Evolutionary conservation across 1,284 basidiomycete genomes (phyloP).

Genomic region (Farysia itapuensis): DNA sequence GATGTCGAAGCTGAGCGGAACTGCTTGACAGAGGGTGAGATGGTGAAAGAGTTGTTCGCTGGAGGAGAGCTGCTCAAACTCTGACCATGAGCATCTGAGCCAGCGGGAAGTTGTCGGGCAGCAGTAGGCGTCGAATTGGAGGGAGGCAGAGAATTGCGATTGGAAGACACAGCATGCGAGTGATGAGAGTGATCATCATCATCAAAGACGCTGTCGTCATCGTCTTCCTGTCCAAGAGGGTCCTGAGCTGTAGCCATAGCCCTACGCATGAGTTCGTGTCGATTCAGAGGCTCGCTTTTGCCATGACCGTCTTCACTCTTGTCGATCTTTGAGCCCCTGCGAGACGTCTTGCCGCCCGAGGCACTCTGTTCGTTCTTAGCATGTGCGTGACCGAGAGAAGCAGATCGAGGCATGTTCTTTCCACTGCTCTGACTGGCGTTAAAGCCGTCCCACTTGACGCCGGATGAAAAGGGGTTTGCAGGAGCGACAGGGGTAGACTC

Average conservation of each 20-base stretch:
- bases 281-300: conserved; percentile 33
- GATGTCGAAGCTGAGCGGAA: conserved; percentile 1
- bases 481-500: conserved; percentile 8
- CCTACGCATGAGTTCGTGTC: conserved; percentile 53
- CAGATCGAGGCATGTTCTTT: conserved; percentile 16
- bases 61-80: conserved; percentile 1
- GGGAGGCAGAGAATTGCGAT: conserved; percentile 1
- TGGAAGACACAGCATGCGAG: conserved; percentile 7
- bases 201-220: conserved; percentile 24
- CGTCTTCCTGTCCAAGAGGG: conserved; percentile 8
- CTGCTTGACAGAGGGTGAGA: neutral
- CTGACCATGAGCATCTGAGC: conserved; percentile 16
- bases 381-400: conserved; percentile 10
- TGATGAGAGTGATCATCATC: conserved; percentile 26
- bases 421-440: neutral
- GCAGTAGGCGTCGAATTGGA: conserved; percentile 20
- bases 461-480: neutral
- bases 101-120: conserved; percentile 9
- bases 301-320: conserved; percentile 34
- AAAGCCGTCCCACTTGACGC: neutral
- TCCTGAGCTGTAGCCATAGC: conserved; percentile 47
- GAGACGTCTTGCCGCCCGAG: conserved; percentile 11
- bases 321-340: conserved; percentile 24
- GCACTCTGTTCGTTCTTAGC: conserved; percentile 11
- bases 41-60: neutral